phyloP scores from a whole-genome alignment of 1,284 basidiomycete species.

The Ustilago bromivora region DNA sequence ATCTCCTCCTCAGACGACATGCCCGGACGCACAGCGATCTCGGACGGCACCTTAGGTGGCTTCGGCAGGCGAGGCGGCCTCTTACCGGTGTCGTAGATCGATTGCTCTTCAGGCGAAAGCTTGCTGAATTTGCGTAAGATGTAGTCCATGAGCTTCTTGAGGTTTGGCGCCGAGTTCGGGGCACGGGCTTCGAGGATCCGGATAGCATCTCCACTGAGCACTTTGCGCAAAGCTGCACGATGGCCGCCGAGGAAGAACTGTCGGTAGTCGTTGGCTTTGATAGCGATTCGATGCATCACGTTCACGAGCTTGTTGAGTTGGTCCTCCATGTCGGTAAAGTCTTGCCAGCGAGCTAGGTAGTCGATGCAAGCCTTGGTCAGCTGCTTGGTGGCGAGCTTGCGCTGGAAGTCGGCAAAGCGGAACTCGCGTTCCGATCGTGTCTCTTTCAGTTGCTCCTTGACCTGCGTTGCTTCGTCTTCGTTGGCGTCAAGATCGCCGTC shows the following conservation, averaged over 20 bases:
- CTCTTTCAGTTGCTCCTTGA: constrained; percentile 47
- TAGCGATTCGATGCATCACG: constrained; percentile 63
- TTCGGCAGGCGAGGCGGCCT: constrained; percentile 50
- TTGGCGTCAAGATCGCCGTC: constrained; percentile 48
- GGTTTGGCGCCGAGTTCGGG: constrained; percentile 38
- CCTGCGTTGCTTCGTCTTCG: constrained; percentile 46
- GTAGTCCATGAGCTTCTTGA: constrained; percentile 61
- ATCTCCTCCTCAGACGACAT: constrained; percentile 55
- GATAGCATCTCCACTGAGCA: constrained; percentile 48
- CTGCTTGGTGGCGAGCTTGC: constrained; percentile 57
- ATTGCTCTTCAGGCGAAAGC: constrained; percentile 57
- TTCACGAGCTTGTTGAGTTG: constrained; percentile 61
- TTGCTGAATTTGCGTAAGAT: constrained; percentile 62
- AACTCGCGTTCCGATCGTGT: constrained; percentile 61
- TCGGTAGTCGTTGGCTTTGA: constrained; percentile 58
- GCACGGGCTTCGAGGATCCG: constrained; percentile 41
- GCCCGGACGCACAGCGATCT: constrained; percentile 60
- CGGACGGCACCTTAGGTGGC: constrained; percentile 49
- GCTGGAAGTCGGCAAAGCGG: constrained; percentile 64
- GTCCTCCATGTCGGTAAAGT: constrained; percentile 50
- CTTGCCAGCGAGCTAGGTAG: constrained; percentile 62
- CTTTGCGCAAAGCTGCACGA: constrained; percentile 43
- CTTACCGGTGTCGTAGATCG: constrained; percentile 56
- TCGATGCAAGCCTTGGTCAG: constrained; percentile 61
- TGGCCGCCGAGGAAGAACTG: constrained; percentile 56